Base-by-base conservation (phyloP, 768 basidiomycete species). In the Termitomyces sp. region DNA sequence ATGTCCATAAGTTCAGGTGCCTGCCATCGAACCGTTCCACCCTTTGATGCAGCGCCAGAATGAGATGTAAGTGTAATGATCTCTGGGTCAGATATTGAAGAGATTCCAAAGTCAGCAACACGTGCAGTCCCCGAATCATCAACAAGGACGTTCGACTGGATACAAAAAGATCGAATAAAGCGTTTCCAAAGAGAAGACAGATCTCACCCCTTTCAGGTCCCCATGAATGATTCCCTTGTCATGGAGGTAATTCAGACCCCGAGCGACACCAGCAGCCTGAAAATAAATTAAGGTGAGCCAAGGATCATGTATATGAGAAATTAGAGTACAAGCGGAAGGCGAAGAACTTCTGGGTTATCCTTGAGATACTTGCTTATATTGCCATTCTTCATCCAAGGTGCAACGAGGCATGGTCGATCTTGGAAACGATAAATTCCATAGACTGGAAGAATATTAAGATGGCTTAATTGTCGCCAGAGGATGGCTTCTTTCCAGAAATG, bases 321-420 rank as follows among this genome's bases (percentile, higher is more conserved):
- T 46, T 44, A 13, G 27, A 26, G 14, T 8, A 46, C 37, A 20
- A 44, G 55, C 1, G 51, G 51, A 42, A 42, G 39, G 39, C 51
- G 51, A n/a, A 9, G 51, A 51, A 0, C 18, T 20, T 5, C 24
- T 44, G n/a, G n/a, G 4, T 46, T 18, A 12, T 20, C 5, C 22
- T 57, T 42, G 27, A 62, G 34, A 34, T 52, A 59, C 1, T 24
- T 16, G 13, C 14, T 7, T 2, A 61, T 39, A 41, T 63, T 29
- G 1, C 57, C 57, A 27, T 39, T 43, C 6, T 55, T 41, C 53
- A 59, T 64, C 60, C 53, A 66, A 4, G 63, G 65, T 4, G 63
- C 61, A 0, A 57, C 46, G 4, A 50, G 24, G 59, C 50, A 50
- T 3, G 62, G 22, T 37, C 46, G 55, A 49, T 54, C 47, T 8